Percentiles rank a stretch among this genome's conserved stretches.
Conservation (phyloP, 495 filamentous ascomycete species). For the Rhizodiscina lignyota region DNA sequence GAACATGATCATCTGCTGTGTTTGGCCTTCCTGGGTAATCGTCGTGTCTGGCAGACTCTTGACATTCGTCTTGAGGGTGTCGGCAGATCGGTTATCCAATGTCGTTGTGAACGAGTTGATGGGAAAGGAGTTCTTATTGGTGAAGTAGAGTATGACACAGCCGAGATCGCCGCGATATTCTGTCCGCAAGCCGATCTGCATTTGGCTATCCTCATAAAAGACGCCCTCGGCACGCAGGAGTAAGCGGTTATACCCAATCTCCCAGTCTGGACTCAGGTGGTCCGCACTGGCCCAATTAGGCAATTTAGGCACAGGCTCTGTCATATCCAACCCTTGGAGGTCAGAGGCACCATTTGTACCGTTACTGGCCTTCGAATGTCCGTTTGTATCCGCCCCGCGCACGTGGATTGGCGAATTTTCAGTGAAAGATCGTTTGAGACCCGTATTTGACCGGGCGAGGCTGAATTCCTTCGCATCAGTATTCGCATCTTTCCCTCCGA, state of each 20-base stretch:
- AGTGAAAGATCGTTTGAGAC: constrained; percentile 73
- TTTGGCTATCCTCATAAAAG: constrained; percentile 85
- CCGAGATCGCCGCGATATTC: constrained; percentile 92
- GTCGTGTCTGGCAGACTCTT: constrained; percentile 78
- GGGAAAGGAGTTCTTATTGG: constrained; percentile 71
- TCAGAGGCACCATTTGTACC: constrained; percentile 33
- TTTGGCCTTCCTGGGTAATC: constrained; percentile 57
- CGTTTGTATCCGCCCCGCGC: constrained; percentile 34
- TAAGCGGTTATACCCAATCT: constrained; percentile 73
- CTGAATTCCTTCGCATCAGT: constrained; percentile 62
- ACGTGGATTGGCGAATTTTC: constrained; percentile 13
- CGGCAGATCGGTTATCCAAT: constrained; percentile 59
- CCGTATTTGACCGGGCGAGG: constrained; percentile 64
- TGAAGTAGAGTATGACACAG: constrained; percentile 88
- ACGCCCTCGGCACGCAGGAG: constrained; percentile 69
- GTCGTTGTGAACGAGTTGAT: constrained; percentile 90
- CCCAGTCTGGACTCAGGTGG: constrained; percentile 89
- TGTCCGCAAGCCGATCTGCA: constrained; percentile 81
- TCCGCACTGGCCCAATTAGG: constrained; percentile 84
- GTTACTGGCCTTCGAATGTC: constrained; percentile 19
- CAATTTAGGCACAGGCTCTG: constrained; percentile 35
- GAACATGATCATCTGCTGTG: constrained; percentile 89
- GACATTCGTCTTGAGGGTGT: constrained; percentile 59
- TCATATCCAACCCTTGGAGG: constrained; percentile 69
- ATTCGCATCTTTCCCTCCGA: constrained; percentile 88